phyloP scores from a whole-genome alignment of 441 rosid species.

The Mallotus repandus region DNA sequence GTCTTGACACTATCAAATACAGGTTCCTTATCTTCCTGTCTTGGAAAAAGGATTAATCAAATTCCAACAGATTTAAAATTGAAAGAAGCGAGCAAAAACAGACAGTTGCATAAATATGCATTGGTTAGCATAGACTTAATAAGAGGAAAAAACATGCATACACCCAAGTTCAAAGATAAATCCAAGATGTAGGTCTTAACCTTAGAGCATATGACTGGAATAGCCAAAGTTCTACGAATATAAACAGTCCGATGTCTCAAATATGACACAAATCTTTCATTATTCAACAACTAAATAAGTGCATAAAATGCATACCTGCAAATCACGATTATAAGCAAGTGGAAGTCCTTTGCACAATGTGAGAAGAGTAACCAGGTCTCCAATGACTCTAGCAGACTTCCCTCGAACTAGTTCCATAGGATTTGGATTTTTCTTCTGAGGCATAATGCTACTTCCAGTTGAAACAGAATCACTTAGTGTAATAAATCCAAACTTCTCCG shows the following conservation, averaged over 20 bases:
- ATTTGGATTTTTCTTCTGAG: constrained; percentile 98
- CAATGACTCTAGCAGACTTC: constrained; percentile 84
- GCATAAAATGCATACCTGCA: constrained; percentile 48
- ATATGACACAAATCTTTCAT: not conserved
- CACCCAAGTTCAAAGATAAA: not conserved
- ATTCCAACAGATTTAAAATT: not conserved
- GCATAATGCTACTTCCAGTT: constrained; percentile 98
- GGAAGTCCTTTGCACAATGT: constrained; percentile 98
- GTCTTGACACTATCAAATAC: constrained; percentile 84
- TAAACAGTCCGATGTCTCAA: not conserved
- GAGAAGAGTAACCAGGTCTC: constrained; percentile 78
- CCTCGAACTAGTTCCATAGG: constrained; percentile 99
- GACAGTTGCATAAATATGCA: not conserved
- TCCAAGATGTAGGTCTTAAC: no score
- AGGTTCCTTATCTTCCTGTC: constrained; percentile 96
- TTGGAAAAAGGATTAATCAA: constrained; percentile 10
- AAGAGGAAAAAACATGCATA: not conserved
- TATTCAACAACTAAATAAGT: no score
- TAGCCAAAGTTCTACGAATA: not conserved
- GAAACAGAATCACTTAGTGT: constrained; percentile 89
- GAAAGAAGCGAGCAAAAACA: not conserved
- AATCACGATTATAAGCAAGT: constrained; percentile 89
- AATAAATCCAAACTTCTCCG: constrained; percentile 91
- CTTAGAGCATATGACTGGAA: not conserved
- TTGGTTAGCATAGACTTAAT: not conserved